Conservation (phyloP, 345 rosid species). For the Corchorus olitorius region DNA sequence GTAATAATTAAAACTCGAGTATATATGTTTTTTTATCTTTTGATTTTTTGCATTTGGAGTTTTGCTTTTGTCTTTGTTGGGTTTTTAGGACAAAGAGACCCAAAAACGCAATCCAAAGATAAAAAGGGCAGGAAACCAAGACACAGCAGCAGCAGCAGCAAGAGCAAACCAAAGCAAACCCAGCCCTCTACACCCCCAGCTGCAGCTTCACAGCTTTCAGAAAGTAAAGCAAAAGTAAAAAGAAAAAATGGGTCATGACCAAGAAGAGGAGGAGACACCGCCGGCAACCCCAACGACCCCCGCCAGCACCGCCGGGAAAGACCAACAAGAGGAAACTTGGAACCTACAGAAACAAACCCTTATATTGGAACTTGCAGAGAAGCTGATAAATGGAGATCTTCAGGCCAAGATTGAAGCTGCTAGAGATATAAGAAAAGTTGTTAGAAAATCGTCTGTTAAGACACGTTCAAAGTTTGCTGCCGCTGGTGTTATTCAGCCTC, state of each 20-base stretch:
- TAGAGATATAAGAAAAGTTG: constrained; percentile 53
- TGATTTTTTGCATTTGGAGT: background rate
- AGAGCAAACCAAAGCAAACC: background rate
- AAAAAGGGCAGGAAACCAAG: constrained; percentile 4
- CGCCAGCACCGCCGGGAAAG: constrained; percentile 2
- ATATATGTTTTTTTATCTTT: background rate
- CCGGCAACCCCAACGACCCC: constrained; percentile 17
- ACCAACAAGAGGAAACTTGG: constrained; percentile 49
- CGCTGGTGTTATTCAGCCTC: constrained; percentile 72
- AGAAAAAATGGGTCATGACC: constrained; percentile 29
- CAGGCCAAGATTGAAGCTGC: constrained; percentile 66
- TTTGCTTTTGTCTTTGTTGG: constrained; percentile 6
- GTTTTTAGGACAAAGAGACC: constrained; percentile 4
- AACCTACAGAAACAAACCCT: constrained; percentile 49
- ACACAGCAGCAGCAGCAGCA: background rate
- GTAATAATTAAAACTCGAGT: background rate
- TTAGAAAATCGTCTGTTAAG: constrained; percentile 56
- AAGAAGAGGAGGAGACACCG: constrained; percentile 32
- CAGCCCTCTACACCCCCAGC: background rate
- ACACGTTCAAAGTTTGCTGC: constrained; percentile 68
- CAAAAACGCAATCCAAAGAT: constrained; percentile 9
- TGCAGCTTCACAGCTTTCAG: background rate
- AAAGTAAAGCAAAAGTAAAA: constrained; percentile 3
- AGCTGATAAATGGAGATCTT: constrained; percentile 63
- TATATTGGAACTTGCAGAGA: constrained; percentile 46